Percentiles rank a stretch among this genome's conserved stretches.
Evolutionary conservation across 2,329 filamentous ascomycete species (phyloP).

Genomic region (Blumeria hordei): DNA sequence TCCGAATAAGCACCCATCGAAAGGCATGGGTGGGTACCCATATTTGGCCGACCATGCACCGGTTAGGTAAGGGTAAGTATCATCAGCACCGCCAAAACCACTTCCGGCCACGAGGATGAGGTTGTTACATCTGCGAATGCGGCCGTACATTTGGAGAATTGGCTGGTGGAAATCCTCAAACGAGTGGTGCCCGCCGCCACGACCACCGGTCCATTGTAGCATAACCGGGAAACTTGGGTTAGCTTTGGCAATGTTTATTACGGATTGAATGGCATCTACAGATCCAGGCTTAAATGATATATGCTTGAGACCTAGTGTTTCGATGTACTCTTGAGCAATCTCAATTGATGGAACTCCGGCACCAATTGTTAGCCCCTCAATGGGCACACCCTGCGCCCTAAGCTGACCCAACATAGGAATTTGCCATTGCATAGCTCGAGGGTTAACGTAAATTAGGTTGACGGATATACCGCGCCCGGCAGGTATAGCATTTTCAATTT

Average conservation of each 20-base stretch:
- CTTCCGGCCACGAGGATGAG: conserved; percentile 75
- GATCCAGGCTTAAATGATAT: conserved; percentile 90
- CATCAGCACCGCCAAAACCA: conserved; percentile 73
- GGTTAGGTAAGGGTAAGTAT: conserved; percentile 80
- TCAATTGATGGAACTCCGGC: conserved; percentile 86
- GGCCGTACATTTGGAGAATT: conserved; percentile 72
- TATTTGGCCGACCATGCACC: conserved; percentile 72
- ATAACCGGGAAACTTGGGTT: conserved; percentile 85
- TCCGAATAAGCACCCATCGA: conserved; percentile 74
- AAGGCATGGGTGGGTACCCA: conserved; percentile 81
- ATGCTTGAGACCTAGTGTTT: conserved; percentile 78
- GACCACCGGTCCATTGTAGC: conserved; percentile 83
- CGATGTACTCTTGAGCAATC: conserved; percentile 79
- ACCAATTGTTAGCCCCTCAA: conserved; percentile 79
- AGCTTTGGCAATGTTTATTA: conserved; percentile 84
- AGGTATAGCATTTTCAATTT: conserved; percentile 67
- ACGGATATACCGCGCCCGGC: conserved; percentile 70
- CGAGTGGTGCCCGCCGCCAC: conserved; percentile 83
- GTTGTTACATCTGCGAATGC: conserved; percentile 66
- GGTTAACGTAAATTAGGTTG: conserved; percentile 81
- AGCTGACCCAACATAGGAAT: conserved; percentile 64
- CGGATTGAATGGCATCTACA: conserved; percentile 62
- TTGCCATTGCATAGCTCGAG: conserved; percentile 76
- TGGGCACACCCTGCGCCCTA: conserved; percentile 64
- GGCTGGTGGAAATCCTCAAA: conserved; percentile 91